A percentile compares a stretch with the other conserved stretches of the same genome.
phyloP scores from a whole-genome alignment of 345 rosid genomes.

The Adansonia digitata region DNA sequence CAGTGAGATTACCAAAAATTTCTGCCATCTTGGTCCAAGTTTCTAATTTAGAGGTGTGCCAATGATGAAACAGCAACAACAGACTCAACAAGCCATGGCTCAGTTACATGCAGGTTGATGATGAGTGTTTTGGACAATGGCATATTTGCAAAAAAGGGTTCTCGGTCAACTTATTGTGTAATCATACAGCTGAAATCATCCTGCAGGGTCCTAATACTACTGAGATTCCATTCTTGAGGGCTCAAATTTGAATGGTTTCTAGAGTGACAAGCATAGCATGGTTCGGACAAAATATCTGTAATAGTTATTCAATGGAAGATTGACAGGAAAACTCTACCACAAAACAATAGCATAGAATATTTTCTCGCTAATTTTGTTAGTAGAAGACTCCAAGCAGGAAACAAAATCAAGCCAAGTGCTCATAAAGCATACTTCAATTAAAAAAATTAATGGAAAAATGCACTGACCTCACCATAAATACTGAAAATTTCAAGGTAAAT shows the following conservation, averaged over 20 bases:
- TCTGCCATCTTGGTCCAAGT: too few species aligned
- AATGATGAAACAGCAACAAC: constrained; percentile 89
- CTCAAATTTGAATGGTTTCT: neutral
- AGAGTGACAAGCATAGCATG: constrained; percentile 43
- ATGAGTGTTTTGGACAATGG: constrained; percentile 98
- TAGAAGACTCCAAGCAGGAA: neutral
- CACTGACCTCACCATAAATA: neutral
- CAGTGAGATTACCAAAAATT: too few species aligned
- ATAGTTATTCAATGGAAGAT: constrained; percentile 95
- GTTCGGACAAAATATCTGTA: constrained; percentile 90
- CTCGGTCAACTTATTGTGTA: constrained; percentile 71
- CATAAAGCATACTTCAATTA: neutral
- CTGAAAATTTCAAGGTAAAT: neutral
- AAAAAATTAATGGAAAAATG: neutral
- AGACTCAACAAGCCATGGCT: constrained; percentile 98
- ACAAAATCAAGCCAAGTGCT: neutral
- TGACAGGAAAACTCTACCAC: constrained; percentile 91
- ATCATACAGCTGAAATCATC: constrained; percentile 80
- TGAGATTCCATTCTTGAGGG: constrained; percentile 23
- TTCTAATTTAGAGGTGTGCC: too few species aligned
- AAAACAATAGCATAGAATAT: constrained; percentile 15
- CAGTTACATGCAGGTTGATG: constrained; percentile 98
- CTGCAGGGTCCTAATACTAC: constrained; percentile 41
- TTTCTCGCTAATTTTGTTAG: neutral
- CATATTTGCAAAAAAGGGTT: constrained; percentile 86